phyloP scores from a whole-genome alignment of 176 grass and related monocot species.

The Avena atlantica region DNA sequence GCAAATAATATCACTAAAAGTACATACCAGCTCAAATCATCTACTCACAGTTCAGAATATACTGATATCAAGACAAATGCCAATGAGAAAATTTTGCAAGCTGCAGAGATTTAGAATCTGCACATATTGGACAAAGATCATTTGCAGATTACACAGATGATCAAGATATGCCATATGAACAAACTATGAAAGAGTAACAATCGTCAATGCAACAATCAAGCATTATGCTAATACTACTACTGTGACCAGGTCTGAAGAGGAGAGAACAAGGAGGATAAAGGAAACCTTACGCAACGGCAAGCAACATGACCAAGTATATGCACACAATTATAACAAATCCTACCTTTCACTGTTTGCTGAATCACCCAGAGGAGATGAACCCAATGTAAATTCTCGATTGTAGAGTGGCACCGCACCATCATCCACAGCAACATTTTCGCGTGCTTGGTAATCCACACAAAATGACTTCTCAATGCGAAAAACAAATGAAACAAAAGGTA shows the following conservation, averaged over 20 bases:
- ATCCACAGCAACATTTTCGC: conserved; percentile 51
- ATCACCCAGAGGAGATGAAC: conserved; percentile 74
- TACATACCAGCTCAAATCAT: background rate
- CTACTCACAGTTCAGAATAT: background rate
- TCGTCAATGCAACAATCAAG: background rate
- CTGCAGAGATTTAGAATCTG: background rate
- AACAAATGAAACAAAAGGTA: conserved; percentile 35
- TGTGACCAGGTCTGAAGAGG: background rate
- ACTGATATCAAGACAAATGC: background rate
- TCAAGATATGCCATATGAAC: background rate
- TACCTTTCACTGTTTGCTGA: conserved; percentile 78
- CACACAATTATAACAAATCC: conserved; percentile 34
- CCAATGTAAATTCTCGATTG: conserved; percentile 78
- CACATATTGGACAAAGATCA: background rate
- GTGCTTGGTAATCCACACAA: conserved; percentile 93
- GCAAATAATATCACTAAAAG: background rate
- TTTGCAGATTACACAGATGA: background rate
- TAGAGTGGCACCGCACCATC: conserved; percentile 81
- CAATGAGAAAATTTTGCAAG: background rate
- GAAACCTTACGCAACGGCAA: background rate
- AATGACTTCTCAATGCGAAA: conserved; percentile 65
- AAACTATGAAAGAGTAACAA: conserved; percentile 1
- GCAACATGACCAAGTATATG: background rate
- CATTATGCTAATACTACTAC: background rate
- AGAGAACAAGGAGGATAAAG: background rate